phyloP scores from a whole-genome alignment of 352 stramenopile genomes.

The Elongisporangium undulatum region DNA sequence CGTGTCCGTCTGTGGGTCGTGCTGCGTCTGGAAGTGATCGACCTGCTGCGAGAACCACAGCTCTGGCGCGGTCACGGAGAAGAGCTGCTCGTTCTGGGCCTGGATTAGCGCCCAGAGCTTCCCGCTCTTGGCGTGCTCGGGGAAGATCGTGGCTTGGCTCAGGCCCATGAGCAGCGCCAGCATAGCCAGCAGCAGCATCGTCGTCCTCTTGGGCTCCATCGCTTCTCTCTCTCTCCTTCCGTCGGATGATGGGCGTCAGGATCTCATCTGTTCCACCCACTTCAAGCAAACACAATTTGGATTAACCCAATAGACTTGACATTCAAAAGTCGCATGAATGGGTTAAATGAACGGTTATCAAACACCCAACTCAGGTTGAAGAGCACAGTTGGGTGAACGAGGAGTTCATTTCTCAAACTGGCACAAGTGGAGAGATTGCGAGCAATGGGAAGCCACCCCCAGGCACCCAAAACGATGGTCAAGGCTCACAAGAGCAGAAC shows the following conservation, averaged over 20 bases:
- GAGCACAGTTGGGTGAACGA: background rate
- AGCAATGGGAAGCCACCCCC: background rate
- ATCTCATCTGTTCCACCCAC: background rate
- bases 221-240: background rate
- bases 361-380: background rate
- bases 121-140: constrained; percentile 37
- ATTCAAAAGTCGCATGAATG: no score
- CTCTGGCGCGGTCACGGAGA: constrained; percentile 25
- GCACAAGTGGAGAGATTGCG: background rate
- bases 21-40: constrained; percentile 48
- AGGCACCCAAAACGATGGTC: background rate
- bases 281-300: background rate
- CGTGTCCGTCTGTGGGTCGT: constrained; percentile 4
- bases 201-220: background rate
- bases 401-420: background rate
- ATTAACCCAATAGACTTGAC: background rate
- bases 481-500: background rate
- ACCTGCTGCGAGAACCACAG: constrained; percentile 70
- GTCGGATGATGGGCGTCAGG: background rate
- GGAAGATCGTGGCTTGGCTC: constrained; percentile 16
- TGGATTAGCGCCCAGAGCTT: constrained; percentile 52
- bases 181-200: constrained; percentile 7
- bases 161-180: constrained; percentile 11
- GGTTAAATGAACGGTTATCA: no score
- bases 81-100: constrained; percentile 39